phyloP scores from a whole-genome alignment of 768 basidiomycete species.

The Rhodotorula graminis region DNA sequence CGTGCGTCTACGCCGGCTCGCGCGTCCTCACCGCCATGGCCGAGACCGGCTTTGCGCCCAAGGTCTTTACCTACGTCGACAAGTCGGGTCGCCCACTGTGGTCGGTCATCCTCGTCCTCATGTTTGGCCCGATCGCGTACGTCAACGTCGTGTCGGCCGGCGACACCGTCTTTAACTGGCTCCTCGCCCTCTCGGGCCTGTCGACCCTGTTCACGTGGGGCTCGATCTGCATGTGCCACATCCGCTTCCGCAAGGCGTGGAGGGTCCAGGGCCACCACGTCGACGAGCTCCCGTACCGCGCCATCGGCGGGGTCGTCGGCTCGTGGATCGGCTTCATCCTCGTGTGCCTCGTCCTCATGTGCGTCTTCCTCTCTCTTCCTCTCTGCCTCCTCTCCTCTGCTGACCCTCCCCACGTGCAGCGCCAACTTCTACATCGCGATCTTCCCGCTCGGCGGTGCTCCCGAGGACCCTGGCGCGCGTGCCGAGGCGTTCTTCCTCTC shows the following conservation, averaged over 20 bases:
- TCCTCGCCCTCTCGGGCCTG: conserved; percentile 58
- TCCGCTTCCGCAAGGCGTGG: conserved; percentile 44
- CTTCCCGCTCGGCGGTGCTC: conserved; percentile 30
- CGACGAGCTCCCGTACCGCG: conserved; percentile 40
- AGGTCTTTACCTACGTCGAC: conserved; percentile 62
- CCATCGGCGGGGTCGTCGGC: conserved; percentile 39
- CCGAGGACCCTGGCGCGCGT: not conserved
- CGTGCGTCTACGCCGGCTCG: conserved; percentile 62
- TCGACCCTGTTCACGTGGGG: conserved; percentile 65
- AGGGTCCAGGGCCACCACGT: conserved; percentile 37
- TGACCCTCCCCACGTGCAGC: not conserved
- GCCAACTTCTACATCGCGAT: conserved; percentile 11
- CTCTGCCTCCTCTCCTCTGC: not conserved
- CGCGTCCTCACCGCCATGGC: conserved; percentile 62
- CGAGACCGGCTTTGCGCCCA: conserved; percentile 61
- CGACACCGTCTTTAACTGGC: conserved; percentile 60
- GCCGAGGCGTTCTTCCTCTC: conserved; percentile 36
- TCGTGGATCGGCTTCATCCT: conserved; percentile 33
- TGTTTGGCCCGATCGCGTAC: conserved; percentile 36
- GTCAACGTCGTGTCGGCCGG: conserved; percentile 53
- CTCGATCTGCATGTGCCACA: conserved; percentile 40
- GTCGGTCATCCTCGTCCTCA: conserved; percentile 50
- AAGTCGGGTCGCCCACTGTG: conserved; percentile 60
- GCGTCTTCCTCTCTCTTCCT: not conserved
- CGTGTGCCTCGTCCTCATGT: conserved; percentile 40